Base-by-base conservation (phyloP, 2,329 filamentous ascomycete genomes). In the Xylaria sp. region DNA sequence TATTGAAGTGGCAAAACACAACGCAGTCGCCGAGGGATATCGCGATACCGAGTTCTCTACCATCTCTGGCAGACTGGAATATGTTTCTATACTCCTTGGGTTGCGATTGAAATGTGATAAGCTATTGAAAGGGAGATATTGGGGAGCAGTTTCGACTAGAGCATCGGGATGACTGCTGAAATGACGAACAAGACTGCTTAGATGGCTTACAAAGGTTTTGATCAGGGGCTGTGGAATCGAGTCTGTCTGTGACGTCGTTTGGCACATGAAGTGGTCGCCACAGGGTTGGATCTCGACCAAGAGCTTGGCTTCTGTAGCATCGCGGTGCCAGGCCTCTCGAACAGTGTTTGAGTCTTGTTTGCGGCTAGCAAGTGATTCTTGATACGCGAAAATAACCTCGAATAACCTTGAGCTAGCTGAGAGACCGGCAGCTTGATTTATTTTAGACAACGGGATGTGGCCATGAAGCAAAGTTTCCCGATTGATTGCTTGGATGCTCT, bases 321-420 rank as follows among this genome's bases (percentile, higher is more conserved):
- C 94, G 5, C 85, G 79, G 62, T 91, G 89, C 32, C 86, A 84
- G 0, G 88, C 77, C 64, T 94, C 84, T 10, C 76, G 79, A 0
- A 95, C 82, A 1, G 77, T 44, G 2, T 79, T 74, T 0, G 72
- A 69, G 0, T 52, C 39, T 37, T 71, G 20, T 51, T 61, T 60
- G 32, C 71, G 75, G 74, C 74, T 81, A 76, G 82, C 80, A 1
- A 91, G 82, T 0, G 90, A 92, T 76, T 97, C 91, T 74, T 98
- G 94, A 84, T 94, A 98, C 0, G 94, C 90, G 74, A 97, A 91
- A 0, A 97, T 82, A 0, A 90, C 86, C 73, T 97, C 92, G 73
- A 95, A 97, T 0, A 97, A 80, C 1, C 81, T 80, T 48, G 88
- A 84, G 0, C 85, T 83, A 0, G 88, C 83, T 34, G 84, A 81